These are phyloP conservation scores for Ophiostoma ulmi DNA, from an alignment of 2,329 filamentous ascomycete species.

Conservation along the genomic window DNA sequence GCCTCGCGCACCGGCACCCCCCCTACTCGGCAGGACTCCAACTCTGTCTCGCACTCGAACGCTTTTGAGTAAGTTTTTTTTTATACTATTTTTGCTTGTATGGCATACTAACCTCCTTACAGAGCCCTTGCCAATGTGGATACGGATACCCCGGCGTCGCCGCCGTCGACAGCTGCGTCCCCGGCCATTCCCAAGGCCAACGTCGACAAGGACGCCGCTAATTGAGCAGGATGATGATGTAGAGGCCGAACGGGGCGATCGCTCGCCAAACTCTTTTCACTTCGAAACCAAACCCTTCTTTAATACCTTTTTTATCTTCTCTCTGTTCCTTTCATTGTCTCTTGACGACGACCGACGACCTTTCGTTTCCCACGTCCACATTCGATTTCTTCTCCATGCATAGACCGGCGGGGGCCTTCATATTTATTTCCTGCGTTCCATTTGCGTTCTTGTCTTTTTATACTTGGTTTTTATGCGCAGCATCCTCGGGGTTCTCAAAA, in stretches of 20 bases:
- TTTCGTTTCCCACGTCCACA: slow-evolving; percentile 6
- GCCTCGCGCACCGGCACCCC: slow-evolving; percentile 89
- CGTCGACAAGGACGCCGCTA: slow-evolving; percentile 42
- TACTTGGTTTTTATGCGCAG: slow-evolving; percentile 17
- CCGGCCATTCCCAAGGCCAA: slow-evolving; percentile 60
- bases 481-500: slow-evolving; percentile 37
- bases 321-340: slow-evolving; percentile 23
- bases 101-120: slow-evolving; percentile 9
- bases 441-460: slow-evolving; percentile 9
- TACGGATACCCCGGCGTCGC: slow-evolving; percentile 60
- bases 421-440: background rate
- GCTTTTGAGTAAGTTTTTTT: slow-evolving; percentile 74
- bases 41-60: slow-evolving; percentile 65
- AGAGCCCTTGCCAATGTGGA: slow-evolving; percentile 59
- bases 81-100: background rate
- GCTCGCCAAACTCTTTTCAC: slow-evolving; percentile 30
- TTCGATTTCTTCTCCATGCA: slow-evolving; percentile 31
- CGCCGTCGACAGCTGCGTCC: slow-evolving; percentile 63
- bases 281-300: slow-evolving; percentile 26
- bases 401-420: slow-evolving; percentile 42
- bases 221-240: slow-evolving; percentile 43
- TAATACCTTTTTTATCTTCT: slow-evolving; percentile 21
- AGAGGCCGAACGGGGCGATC: slow-evolving; percentile 39
- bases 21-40: slow-evolving; percentile 47
- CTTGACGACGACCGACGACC: slow-evolving; percentile 35